A percentile compares a stretch with the other conserved stretches of the same genome.
phyloP scores from a whole-genome alignment of 129 eudicot genomes.

The Flaveria trinervia region DNA sequence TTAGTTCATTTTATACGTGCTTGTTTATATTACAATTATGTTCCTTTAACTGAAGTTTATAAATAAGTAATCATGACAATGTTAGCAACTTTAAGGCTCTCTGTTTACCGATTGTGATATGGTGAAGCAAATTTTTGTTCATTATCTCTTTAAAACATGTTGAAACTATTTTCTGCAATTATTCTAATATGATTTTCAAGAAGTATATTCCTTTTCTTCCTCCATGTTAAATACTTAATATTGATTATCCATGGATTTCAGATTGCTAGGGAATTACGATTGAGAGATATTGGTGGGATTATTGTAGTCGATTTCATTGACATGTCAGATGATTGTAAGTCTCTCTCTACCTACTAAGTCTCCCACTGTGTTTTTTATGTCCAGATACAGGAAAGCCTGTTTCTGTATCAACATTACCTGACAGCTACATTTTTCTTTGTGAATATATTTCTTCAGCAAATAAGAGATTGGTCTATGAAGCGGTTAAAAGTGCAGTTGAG shows the following conservation, averaged over 20 bases:
- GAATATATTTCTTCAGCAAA: slow-evolving; percentile 54
- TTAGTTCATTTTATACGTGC: background rate
- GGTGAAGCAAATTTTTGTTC: background rate
- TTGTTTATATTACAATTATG: background rate
- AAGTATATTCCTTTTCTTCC: background rate
- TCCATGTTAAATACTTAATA: background rate
- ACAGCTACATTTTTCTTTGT: background rate
- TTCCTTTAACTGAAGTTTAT: background rate
- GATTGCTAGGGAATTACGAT: slow-evolving; percentile 93
- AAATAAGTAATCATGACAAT: slow-evolving; percentile 7
- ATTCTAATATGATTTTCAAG: slow-evolving; percentile 17
- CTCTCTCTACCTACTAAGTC: slow-evolving; percentile 11
- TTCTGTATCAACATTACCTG: slow-evolving; percentile 26
- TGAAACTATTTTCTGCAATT: slow-evolving; percentile 1
- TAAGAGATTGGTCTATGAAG: slow-evolving; percentile 82
- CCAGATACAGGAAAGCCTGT: slow-evolving; percentile 15
- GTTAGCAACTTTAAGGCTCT: slow-evolving; percentile 2
- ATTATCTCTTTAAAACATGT: background rate
- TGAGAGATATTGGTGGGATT: slow-evolving; percentile 95
- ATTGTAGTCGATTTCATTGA: slow-evolving; percentile 94
- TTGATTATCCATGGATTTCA: slow-evolving; percentile 40
- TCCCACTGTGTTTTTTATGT: background rate
- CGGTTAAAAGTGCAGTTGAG: slow-evolving; percentile 79
- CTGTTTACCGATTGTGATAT: background rate
- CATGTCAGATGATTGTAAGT: slow-evolving; percentile 85